Base-by-base conservation (phyloP, 2,329 filamentous ascomycete genomes). In the Tolypocladium inflatum region DNA sequence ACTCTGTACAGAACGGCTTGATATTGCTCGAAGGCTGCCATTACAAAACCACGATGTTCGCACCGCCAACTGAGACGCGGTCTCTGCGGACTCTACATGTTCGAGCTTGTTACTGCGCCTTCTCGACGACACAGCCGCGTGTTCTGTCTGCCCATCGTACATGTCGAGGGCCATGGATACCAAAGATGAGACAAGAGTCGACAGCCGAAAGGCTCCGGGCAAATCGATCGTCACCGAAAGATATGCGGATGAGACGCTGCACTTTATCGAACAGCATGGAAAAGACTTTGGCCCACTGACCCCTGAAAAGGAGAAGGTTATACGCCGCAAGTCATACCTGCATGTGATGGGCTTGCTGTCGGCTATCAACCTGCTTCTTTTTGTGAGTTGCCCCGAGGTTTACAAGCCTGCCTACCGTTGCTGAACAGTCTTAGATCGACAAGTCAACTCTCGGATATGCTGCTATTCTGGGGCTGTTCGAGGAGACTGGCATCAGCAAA, bases 391-490 rank as follows among this genome's bases (percentile, higher is more conserved):
- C 45, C 7, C 26, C 26, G 21, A 15, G n/a, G 26, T 3, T 9
- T 5, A 5, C 30, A 3, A 6, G 15, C 7, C 9, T 10, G 15
- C 7, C 9, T 10, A n/a, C 1, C 26, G 33, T 5, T 50, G 17
- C 45, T 50, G 23, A 50, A 4, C 26, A 10, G 26, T n/a, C 15
- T 15, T 26, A 50, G 45, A 33, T 50, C 17, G 45, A 76, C 58
- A 76, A 76, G 62, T 69, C 73, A 0, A 76, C 73, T 0, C 61
- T 76, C 0, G 69, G 70, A 1, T 76, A 75, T 51, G 67, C 73
- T 7, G 70, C 74, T 1, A 70, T 77, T 26, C 65, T 77, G 6
- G 74, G 74, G 0, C 58, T 77, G 0, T 75, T 76, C 21, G 71
- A 75, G 41, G 73, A 76, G 54, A 76, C 72, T 0, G 68, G 70